Conservation (phyloP, 2,329 filamentous ascomycete genomes). For the Metarhizium robertsii region DNA sequence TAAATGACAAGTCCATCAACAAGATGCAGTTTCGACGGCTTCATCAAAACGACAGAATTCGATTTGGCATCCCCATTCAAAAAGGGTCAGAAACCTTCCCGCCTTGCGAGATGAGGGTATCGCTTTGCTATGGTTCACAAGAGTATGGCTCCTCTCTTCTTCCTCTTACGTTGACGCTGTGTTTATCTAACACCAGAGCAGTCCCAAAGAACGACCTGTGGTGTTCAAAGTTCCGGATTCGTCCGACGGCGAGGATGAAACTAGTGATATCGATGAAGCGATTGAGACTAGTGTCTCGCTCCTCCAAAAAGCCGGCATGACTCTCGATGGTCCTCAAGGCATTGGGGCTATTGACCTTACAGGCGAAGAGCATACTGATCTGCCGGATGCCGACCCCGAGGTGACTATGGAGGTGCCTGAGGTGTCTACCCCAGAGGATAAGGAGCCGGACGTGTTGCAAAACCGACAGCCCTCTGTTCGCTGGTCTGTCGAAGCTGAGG, state of each 20-base stretch:
- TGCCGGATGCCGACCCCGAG: background rate
- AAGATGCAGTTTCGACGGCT: conserved; percentile 12
- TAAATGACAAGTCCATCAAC: conserved; percentile 24
- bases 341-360: conserved; percentile 13
- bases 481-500: background rate
- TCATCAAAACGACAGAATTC: conserved; percentile 20
- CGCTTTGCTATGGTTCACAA: conserved; percentile 17
- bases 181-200: conserved; percentile 6
- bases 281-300: conserved; percentile 17
- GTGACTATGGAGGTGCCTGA: background rate
- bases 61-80: conserved; percentile 27
- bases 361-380: conserved; percentile 2
- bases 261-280: conserved; percentile 17
- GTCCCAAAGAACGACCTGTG: conserved; percentile 16
- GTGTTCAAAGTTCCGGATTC: conserved; percentile 35
- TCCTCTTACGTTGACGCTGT: background rate
- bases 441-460: background rate
- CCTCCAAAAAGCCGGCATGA: conserved; percentile 19
- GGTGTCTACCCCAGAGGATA: background rate
- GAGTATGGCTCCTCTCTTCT: conserved; percentile 11
- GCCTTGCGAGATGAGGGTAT: conserved; percentile 27
- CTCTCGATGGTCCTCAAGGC: background rate
- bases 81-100: conserved; percentile 24
- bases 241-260: conserved; percentile 21
- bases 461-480: background rate